Evolutionary conservation across 2,329 filamentous ascomycete genomes (phyloP).

Genomic region (Fusarium luffae): DNA sequence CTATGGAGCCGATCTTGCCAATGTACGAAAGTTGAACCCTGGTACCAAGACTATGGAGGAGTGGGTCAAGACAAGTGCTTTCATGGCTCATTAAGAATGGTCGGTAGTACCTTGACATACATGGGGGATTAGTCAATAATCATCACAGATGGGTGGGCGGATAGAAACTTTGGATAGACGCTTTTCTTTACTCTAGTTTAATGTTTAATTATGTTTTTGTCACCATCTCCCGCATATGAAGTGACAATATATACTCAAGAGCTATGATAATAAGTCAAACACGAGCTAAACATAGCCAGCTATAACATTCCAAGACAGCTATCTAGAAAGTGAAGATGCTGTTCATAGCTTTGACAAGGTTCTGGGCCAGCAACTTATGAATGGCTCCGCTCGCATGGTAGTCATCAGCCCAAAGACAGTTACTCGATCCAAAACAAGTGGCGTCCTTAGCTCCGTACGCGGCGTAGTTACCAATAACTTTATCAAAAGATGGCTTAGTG

Average conservation of each 20-base stretch:
- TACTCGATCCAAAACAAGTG: slow-evolving; percentile 25
- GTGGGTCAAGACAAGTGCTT: slow-evolving; percentile 29
- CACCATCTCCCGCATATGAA: neutral
- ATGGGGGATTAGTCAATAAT: too few species aligned
- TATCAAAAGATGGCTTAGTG: slow-evolving; percentile 25
- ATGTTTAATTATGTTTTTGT: neutral
- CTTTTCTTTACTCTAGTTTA: neutral
- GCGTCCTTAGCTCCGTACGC: slow-evolving; percentile 31
- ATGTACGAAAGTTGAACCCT: slow-evolving; percentile 25
- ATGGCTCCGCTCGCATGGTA: slow-evolving; percentile 36
- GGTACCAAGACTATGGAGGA: slow-evolving; percentile 19
- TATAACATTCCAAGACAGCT: neutral
- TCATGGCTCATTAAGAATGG: neutral
- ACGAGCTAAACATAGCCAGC: neutral
- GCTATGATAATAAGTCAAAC: accelerated
- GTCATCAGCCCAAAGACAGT: slow-evolving; percentile 35
- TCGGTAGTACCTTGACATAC: neutral
- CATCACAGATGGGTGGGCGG: neutral
- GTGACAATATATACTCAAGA: neutral
- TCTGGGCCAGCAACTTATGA: slow-evolving; percentile 32
- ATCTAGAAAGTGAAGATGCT: slow-evolving; percentile 1
- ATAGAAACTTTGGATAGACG: neutral
- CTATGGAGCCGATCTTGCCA: slow-evolving; percentile 20
- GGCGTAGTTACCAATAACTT: slow-evolving; percentile 13
- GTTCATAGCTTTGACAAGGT: slow-evolving; percentile 10